Evolutionary conservation across 2,329 filamentous ascomycete species (phyloP), one percentile per base, ranked within the genome.

Genomic region (Gyromitra esculenta): DNA sequence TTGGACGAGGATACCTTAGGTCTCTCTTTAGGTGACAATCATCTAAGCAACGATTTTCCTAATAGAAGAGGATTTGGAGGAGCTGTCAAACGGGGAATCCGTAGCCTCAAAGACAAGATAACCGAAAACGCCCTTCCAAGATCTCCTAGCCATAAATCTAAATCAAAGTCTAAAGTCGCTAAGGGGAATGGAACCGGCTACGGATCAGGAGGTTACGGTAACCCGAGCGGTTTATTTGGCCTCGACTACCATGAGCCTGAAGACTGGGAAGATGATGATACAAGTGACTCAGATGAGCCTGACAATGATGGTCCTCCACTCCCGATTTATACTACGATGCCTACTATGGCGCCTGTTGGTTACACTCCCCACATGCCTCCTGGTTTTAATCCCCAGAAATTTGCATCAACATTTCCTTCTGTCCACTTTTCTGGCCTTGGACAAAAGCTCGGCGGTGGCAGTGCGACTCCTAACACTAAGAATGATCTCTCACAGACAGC

Each of bases 171-270:
- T 48, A 75, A 70, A n/a, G 15, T 11, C n/a, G 9, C 39, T 18
- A 75, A 75, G 8, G 72, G 67, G n/a, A 75, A 70, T n/a, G 72
- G 72, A 56, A 75, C 72, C n/a, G 72, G 72, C 13, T 75, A 75
- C 39, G 72, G 72, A 64, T 75, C 72, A 13, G 72, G 72, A 41
- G 52, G 56, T 41, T 75, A 75, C 39, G 59, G 57, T 18, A 57
- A 59, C 31, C 64, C 66, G 4, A 45, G 13, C 21, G 57, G 57
- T 21, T 11, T 64, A 43, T 64, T 75, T 64, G 63, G 63, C 18
- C 43, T 74, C 41, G 63, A 52, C 8, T 41, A 45, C 31, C 43
- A 52, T n/a, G 71, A 68, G 39, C 25, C 50, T 57, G 67, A 70
- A 50, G 66, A 64, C 37, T 75, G 65, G 65, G 72, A 75, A n/a